Base-by-base conservation (phyloP, 345 rosid genomes). In the Psidium friedrichsthalianum region DNA sequence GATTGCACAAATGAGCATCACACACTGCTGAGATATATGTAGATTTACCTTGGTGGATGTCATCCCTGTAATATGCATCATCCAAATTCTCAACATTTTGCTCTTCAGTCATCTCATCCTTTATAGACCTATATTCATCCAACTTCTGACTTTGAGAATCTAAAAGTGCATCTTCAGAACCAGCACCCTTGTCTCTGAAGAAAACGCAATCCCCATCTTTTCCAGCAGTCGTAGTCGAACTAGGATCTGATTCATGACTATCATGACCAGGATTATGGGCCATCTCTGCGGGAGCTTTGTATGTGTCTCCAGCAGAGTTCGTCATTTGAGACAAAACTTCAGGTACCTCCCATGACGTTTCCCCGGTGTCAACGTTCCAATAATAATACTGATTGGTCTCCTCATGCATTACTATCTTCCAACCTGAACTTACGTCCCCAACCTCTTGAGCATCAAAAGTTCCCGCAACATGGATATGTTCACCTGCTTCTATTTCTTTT, bases 281-380 rank as follows among this genome's bases (percentile, higher is more conserved):
- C 84, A 84, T 85, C 86, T 90, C 95, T 52, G 83, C 87, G 86
- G 88, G 82, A 64, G 86, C 74, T 40, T 58, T 29, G 78, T 27
- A 82, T 51, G 84, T 84, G 83, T 90, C 89, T 40, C 86, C 85
- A 82, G 83, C 83, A 27, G 84, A 85, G 84, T 88, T 86, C 22
- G 90, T 87, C 85, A 88, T 84, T 86, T 91, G 94, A 83, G 88
- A 89, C 84, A 93, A 91, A 87, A 86, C 90, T 44, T 83, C 90
- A 81, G 99, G 99, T 84, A 93, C 87, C 85, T 96, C 98, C 99
- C 99, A 98, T 24, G 98, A 98, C 54, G 99, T 98, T 92, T 98
- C 97, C 82, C 99, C 99, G 56, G 99, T 97, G 91, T 90, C 97
- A 86, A 88, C 89, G 87, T 97, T 97, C 99, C 99, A 96, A 92